Evolutionary conservation across 257 asterid genomes (phyloP).

Genomic region (Vinca minor): DNA sequence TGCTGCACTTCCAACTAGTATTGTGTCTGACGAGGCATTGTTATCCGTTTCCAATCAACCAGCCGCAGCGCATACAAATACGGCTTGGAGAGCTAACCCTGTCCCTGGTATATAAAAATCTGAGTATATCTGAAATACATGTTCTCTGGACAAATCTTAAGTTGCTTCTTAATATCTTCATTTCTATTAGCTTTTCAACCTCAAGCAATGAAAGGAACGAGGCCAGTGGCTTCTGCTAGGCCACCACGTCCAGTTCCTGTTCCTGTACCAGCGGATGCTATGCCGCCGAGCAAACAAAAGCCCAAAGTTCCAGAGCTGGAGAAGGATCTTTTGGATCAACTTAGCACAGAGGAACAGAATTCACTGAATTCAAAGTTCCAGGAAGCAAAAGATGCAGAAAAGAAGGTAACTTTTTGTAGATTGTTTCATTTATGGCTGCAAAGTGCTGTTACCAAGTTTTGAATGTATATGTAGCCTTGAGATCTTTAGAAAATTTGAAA

Average conservation of each 20-base stretch:
- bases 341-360: constrained; percentile 87
- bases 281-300: constrained; percentile 52
- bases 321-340: constrained; percentile 83
- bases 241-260: constrained; percentile 92
- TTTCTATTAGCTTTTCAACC: too few relatives aligned
- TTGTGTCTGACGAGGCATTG: constrained; percentile 53
- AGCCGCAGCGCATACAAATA: constrained; percentile 35
- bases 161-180: constrained; percentile 8
- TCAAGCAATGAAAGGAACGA: constrained; percentile 43
- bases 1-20: constrained; percentile 51
- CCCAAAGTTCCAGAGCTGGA: constrained; percentile 88
- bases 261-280: constrained; percentile 52
- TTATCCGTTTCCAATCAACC: constrained; percentile 48
- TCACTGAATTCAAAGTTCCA: constrained; percentile 65
- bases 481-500: neutral
- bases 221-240: constrained; percentile 39
- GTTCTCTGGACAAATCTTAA: neutral
- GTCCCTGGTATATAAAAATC: constrained; percentile 37
- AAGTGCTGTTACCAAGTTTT: neutral
- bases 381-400: constrained; percentile 90
- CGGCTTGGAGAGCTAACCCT: constrained; percentile 52
- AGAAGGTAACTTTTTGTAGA: constrained; percentile 44
- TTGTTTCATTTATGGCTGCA: neutral
- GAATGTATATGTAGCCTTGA: neutral
- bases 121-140: neutral